Evolutionary conservation across 352 stramenopile species (phyloP).

Genomic region (Blastocystis sp.): DNA sequence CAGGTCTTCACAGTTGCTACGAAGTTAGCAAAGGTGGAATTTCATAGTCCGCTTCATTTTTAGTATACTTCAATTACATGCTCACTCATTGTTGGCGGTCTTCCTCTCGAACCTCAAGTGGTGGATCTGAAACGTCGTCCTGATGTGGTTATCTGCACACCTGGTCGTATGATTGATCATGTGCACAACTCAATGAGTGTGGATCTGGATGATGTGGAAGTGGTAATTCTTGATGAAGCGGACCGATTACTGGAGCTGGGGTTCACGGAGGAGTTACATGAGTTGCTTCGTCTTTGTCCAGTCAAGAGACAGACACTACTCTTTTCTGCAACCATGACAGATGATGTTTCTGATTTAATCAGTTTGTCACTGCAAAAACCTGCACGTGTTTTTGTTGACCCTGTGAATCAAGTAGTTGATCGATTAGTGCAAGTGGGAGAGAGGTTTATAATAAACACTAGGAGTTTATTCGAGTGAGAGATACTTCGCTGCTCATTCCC

Average conservation of each 20-base stretch:
- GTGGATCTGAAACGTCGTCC: constrained; percentile 85
- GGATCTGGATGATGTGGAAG: constrained; percentile 92
- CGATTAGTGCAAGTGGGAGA: constrained; percentile 79
- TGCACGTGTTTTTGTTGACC: constrained; percentile 84
- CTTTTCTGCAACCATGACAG: constrained; percentile 96
- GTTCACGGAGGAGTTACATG: constrained; percentile 87
- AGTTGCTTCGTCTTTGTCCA: constrained; percentile 90
- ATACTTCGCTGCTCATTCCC: constrained; percentile 83
- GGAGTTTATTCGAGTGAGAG: constrained; percentile 92
- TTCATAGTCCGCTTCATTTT: constrained; percentile 25
- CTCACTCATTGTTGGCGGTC: constrained; percentile 83
- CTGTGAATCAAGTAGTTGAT: constrained; percentile 86
- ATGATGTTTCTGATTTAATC: constrained; percentile 91
- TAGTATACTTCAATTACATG: constrained; percentile 87
- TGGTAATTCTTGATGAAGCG: constrained; percentile 85
- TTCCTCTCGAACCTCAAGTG: constrained; percentile 81
- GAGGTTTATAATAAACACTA: background rate
- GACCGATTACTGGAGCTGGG: constrained; percentile 93
- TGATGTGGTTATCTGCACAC: constrained; percentile 94
- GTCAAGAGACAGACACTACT: constrained; percentile 90
- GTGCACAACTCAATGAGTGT: constrained; percentile 88
- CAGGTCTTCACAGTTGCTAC: constrained; percentile 67
- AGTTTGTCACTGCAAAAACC: constrained; percentile 90
- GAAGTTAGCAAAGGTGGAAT: constrained; percentile 60
- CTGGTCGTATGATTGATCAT: constrained; percentile 91